Evolutionary conservation across 2,329 filamentous ascomycete species (phyloP).

Genomic region (Chalaropsis thielavioides): DNA sequence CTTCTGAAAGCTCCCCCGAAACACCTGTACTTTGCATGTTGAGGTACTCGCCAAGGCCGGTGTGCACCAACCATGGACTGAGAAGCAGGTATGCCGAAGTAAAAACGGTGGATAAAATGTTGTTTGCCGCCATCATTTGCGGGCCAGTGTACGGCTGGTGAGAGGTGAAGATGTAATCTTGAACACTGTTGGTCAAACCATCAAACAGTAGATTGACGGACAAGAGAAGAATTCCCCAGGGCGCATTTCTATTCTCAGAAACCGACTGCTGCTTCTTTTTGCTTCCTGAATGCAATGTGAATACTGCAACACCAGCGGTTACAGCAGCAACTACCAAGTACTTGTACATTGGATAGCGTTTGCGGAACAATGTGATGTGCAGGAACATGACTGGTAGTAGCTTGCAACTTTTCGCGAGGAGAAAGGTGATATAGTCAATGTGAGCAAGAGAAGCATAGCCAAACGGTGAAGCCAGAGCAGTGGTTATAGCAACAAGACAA

Average conservation of each 20-base stretch:
- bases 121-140: conserved; percentile 99
- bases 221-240: conserved; percentile 71
- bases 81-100: conserved; percentile 63
- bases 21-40: conserved; percentile 50
- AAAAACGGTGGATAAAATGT: conserved; percentile 67
- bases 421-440: conserved; percentile 96
- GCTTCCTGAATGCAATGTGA: conserved; percentile 70
- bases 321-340: conserved; percentile 87
- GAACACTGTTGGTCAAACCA: conserved; percentile 87
- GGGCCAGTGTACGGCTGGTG: conserved; percentile 76
- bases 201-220: conserved; percentile 88
- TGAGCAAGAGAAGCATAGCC: conserved; percentile 85
- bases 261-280: conserved; percentile 32
- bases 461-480: conserved; percentile 82
- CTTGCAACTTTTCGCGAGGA: conserved; percentile 96
- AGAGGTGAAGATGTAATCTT: conserved; percentile 78
- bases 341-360: conserved; percentile 86
- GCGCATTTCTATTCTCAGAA: conserved; percentile 36
- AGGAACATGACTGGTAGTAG: conserved; percentile 97
- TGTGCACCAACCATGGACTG: conserved; percentile 65
- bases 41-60: conserved; percentile 47
- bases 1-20: conserved; percentile 65
- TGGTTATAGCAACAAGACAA: conserved; percentile 71
- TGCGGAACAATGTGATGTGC: conserved; percentile 81
- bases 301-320: conserved; percentile 82